Conservation (phyloP, 345 rosid species). For the Bruguiera gymnorhiza region DNA sequence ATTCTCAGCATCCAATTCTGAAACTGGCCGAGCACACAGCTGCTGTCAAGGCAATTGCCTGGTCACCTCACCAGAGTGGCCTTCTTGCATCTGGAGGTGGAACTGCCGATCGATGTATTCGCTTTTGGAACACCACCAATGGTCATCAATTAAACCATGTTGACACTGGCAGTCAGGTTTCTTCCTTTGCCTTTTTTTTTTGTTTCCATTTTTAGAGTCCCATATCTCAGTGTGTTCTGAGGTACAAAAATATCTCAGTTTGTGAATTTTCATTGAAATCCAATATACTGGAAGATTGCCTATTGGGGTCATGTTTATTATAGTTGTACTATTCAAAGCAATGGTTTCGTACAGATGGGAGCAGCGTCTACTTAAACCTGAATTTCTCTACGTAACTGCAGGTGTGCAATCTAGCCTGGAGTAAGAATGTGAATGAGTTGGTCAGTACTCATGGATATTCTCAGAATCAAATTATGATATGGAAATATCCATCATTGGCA, state of each 20-base stretch:
- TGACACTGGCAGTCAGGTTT: constrained; percentile 94
- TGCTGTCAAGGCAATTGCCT: constrained; percentile 93
- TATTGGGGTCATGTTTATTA: no score
- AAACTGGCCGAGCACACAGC: constrained; percentile 92
- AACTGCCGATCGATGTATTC: constrained; percentile 93
- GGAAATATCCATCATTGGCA: constrained; percentile 96
- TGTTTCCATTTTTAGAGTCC: not conserved
- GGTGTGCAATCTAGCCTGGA: constrained; percentile 97
- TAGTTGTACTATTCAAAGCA: no score
- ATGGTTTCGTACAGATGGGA: no score
- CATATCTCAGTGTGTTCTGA: no score
- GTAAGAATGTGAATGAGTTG: constrained; percentile 93
- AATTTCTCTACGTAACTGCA: constrained; percentile 11
- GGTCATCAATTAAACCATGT: constrained; percentile 82
- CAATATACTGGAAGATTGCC: no score
- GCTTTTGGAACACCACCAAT: constrained; percentile 90
- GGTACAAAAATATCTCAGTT: no score
- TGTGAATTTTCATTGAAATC: no score
- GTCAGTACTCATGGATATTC: constrained; percentile 98
- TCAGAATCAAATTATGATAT: constrained; percentile 95
- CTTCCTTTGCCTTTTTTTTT: not conserved
- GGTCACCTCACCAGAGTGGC: constrained; percentile 97
- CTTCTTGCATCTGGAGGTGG: constrained; percentile 99
- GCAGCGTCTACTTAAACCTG: not conserved
- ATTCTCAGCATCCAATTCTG: constrained; percentile 73